Base-by-base conservation (phyloP, 2,329 filamentous ascomycete genomes). In the Mollisiaceae sp. region DNA sequence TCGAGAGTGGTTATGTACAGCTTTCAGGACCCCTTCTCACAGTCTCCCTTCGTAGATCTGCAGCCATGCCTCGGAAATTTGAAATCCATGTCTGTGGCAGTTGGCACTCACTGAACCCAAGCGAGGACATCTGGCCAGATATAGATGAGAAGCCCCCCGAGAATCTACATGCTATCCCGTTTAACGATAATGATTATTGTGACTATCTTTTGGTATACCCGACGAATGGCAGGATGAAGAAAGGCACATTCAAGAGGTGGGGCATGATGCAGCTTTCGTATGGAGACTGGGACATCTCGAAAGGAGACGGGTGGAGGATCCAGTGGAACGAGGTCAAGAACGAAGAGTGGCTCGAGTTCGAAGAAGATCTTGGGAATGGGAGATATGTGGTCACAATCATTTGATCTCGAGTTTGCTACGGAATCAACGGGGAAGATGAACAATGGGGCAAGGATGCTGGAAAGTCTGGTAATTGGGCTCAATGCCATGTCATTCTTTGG, bases 231-330 rank as follows among this genome's bases (percentile, higher is more conserved):
- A 2, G 41, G 14, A n/a, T 4, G 12, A 9, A 27, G 35, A 56
- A 56, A 11, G 52, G 52, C 18, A 36, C 27, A 2, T 56, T 56
- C 22, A 36, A 36, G 52, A 56, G 52, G 15, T 56, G 52, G 52
- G 52, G 52, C 36, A 12, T 56, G 6, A n/a, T 56, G 24, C 1
- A 8, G 36, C 27, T 36, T 9, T 18, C n/a, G 1, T 56, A 36
- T 36, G 11, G 14, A 18, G 27, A 36, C 18, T 36, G 20, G 15
- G 8, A 4, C 6, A 4, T 55, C 8, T 27, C 24, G 4, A 27
- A 4, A 4, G 52, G 11, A 9, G 52, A 56, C 8, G 11, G 9
- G 8, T 2, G 8, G 12, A 12, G 2, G 52, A 32, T 32, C 27
- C 24, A 36, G 24, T 56, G 52, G 52, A 36, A 9, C 27, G 22